Evolutionary conservation across 2,329 filamentous ascomycete species (phyloP).

Genomic region (Aspergillus viridinutans): DNA sequence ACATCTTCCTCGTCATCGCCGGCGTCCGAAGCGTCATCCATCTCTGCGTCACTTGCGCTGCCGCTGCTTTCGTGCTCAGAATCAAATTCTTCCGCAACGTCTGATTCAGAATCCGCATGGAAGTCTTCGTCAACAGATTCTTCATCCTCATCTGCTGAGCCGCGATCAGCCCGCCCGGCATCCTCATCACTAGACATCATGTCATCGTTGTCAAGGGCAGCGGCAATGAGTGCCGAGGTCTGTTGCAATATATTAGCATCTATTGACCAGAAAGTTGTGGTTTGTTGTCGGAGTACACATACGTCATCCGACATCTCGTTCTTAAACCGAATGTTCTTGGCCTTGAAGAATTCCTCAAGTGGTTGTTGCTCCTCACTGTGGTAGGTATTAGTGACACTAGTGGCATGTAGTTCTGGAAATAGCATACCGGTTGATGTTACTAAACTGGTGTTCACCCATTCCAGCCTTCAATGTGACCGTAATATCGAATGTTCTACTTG

Average conservation of each 20-base stretch:
- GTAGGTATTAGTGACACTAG: slow-evolving; percentile 16
- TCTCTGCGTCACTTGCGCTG: slow-evolving; percentile 61
- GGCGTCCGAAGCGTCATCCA: slow-evolving; percentile 45
- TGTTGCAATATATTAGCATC: slow-evolving; percentile 29
- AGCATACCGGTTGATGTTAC: slow-evolving; percentile 85
- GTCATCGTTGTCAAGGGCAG: slow-evolving; percentile 76
- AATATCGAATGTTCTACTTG: slow-evolving; percentile 94
- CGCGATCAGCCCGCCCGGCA: slow-evolving; percentile 68
- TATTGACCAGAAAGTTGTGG: not conserved
- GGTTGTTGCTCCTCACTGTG: slow-evolving; percentile 82
- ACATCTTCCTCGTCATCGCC: slow-evolving; percentile 38
- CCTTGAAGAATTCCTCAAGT: slow-evolving; percentile 95
- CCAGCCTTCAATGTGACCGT: slow-evolving; percentile 85
- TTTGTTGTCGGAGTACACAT: slow-evolving; percentile 37
- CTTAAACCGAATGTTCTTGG: slow-evolving; percentile 91
- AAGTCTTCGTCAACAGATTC: slow-evolving; percentile 97
- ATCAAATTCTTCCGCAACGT: slow-evolving; percentile 95
- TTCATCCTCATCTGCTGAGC: slow-evolving; percentile 92
- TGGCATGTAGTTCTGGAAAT: not conserved
- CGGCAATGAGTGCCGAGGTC: slow-evolving; percentile 63
- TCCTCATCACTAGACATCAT: slow-evolving; percentile 80
- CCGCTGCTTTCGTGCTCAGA: slow-evolving; percentile 82
- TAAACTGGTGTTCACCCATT: slow-evolving; percentile 89
- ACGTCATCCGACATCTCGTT: slow-evolving; percentile 98
- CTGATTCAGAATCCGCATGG: slow-evolving; percentile 83